Conservation (phyloP, 1,284 basidiomycete species). For the Ustilago hordei region DNA sequence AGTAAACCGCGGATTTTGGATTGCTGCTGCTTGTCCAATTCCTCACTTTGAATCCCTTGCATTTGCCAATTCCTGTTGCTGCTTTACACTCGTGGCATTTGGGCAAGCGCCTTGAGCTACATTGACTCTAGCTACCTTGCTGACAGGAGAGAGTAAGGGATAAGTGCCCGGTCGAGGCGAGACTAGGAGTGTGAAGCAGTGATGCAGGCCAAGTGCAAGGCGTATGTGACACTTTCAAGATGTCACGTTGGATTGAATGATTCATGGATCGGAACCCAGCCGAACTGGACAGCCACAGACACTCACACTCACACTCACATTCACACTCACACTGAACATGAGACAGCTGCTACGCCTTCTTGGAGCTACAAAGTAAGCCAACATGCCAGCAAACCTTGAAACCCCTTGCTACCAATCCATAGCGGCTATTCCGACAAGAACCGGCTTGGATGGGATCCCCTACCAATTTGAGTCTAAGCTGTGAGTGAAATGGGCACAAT, state of each 20-base stretch:
- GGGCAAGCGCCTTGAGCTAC: neutral
- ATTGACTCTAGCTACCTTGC: neutral
- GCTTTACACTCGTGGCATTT: neutral
- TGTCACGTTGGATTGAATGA: no score
- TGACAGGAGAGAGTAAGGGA: neutral
- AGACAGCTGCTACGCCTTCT: neutral
- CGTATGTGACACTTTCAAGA: neutral
- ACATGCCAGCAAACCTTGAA: neutral
- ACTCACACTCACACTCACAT: neutral
- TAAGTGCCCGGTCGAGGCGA: neutral
- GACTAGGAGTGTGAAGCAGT: neutral
- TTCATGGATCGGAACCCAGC: neutral
- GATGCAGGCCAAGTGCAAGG: neutral
- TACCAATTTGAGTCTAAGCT: no score
- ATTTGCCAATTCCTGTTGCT: neutral
- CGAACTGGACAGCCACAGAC: conserved; percentile 3
- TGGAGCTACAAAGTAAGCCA: neutral
- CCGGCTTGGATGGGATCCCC: no score
- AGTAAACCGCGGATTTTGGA: neutral
- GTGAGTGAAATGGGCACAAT: conserved; percentile 1
- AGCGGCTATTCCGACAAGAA: conserved; percentile 17
- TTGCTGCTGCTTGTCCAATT: conserved; percentile 24
- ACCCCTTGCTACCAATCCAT: neutral
- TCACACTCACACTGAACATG: no score
- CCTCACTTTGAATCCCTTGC: conserved; percentile 27